A percentile compares a stretch with the other conserved stretches of the same genome.
phyloP scores from a whole-genome alignment of 2,329 filamentous ascomycete genomes.

The Lomentospora prolificans region DNA sequence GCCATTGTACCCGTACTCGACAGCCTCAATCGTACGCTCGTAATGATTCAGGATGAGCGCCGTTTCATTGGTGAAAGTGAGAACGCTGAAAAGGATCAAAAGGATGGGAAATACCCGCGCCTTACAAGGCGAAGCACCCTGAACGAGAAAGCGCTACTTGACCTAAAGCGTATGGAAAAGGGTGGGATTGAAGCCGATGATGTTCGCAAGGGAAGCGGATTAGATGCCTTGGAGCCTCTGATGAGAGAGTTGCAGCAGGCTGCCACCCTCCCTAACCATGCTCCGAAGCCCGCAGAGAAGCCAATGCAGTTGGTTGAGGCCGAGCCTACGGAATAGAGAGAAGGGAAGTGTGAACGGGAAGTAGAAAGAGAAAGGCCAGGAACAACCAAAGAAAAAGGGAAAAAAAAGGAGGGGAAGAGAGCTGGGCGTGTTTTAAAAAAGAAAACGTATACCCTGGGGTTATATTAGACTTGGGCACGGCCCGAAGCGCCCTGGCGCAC shows the following conservation, averaged over 20 bases:
- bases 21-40: conserved; percentile 29
- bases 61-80: neutral
- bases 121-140: conserved; percentile 17
- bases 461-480: neutral
- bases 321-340: neutral
- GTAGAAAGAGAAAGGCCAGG: neutral
- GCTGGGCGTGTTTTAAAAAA: neutral
- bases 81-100: neutral
- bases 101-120: conserved; percentile 10
- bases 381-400: neutral
- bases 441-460: neutral
- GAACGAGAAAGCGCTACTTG: conserved; percentile 20
- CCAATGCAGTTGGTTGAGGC: neutral
- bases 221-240: conserved; percentile 32
- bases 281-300: no score
- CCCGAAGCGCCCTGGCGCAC: neutral
- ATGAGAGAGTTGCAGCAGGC: conserved; percentile 31
- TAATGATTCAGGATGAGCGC: conserved; percentile 13
- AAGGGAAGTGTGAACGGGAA: neutral
- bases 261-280: conserved; percentile 13
- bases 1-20: conserved; percentile 35
- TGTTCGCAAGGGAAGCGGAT: conserved; percentile 22
- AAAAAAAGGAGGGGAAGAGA: neutral
- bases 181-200: conserved; percentile 14
- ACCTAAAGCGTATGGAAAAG: conserved; percentile 15